These are phyloP conservation scores for Ophiostoma himal-ulmi DNA, from an alignment of 2,329 filamentous ascomycete genomes.

Conservation along the genomic window DNA sequence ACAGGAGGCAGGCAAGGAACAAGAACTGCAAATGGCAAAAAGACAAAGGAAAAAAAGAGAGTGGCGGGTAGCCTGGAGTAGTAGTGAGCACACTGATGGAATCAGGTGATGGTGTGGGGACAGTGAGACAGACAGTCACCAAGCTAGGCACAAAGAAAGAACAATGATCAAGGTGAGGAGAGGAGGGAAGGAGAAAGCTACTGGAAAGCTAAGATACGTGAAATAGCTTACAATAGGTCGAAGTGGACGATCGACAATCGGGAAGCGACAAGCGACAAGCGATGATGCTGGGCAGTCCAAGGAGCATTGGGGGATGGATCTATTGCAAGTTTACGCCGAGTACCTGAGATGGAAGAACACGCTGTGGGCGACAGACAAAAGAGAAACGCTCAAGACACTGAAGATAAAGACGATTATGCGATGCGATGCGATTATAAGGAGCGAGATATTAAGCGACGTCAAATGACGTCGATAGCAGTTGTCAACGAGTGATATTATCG, in stretches of 20 bases:
- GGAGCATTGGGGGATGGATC: not conserved
- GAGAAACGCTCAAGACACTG: not conserved
- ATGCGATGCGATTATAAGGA: not conserved
- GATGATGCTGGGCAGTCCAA: not conserved
- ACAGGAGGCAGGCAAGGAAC: conserved; percentile 10
- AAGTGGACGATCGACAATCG: not conserved
- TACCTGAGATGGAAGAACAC: not conserved
- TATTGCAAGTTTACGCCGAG: not conserved
- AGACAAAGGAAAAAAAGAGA: not conserved
- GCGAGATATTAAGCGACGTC: not conserved
- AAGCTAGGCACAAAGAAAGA: conserved; percentile 8
- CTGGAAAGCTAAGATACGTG: not conserved
- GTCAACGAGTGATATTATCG: not conserved
- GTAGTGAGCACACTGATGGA: not conserved
- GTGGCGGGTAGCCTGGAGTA: not conserved
- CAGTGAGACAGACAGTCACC: not conserved
- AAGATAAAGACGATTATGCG: not conserved
- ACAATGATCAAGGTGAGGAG: not conserved
- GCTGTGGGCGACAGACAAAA: not conserved
- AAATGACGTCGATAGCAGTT: not conserved
- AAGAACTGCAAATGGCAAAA: not conserved
- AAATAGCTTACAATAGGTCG: not conserved
- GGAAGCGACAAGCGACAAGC: not conserved
- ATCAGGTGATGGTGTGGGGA: conserved; percentile 3
- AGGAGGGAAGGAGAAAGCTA: not conserved